phyloP scores from a whole-genome alignment of 1,284 basidiomycete genomes.

The Irpex sp. region DNA sequence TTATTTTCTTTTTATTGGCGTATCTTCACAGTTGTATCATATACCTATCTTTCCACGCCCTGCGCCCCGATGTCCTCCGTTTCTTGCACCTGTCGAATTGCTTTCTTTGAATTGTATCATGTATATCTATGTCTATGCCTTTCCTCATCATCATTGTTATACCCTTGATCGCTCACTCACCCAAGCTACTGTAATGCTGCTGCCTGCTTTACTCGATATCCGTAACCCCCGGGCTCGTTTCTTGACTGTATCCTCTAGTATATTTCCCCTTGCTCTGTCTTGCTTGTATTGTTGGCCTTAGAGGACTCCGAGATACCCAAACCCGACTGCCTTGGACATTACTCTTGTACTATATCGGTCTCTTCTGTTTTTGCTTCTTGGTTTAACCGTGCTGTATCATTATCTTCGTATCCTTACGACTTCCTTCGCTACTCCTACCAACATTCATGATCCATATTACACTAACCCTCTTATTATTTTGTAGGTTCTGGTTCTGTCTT shows the following conservation, averaged over 20 bases:
- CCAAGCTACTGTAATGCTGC: not conserved
- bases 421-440: no score
- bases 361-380: not conserved
- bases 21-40: conserved; percentile 30
- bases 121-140: conserved; percentile 18
- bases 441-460: not conserved
- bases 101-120: conserved; percentile 26
- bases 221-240: conserved; percentile 9
- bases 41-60: conserved; percentile 5
- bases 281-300: not conserved
- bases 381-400: not conserved
- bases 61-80: not conserved
- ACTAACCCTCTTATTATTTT: not conserved
- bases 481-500: not conserved
- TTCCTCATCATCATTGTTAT: not conserved
- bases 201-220: not conserved
- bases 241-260: not conserved
- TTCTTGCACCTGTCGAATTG: conserved; percentile 23
- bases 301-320: not conserved
- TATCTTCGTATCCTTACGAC: not conserved
- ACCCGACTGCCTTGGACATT: not conserved
- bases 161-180: not conserved
- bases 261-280: not conserved
- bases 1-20: conserved; percentile 26
- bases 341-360: not conserved